Base-by-base conservation (phyloP, 169 alveolate genomes). In the Eimeria maxima region DNA sequence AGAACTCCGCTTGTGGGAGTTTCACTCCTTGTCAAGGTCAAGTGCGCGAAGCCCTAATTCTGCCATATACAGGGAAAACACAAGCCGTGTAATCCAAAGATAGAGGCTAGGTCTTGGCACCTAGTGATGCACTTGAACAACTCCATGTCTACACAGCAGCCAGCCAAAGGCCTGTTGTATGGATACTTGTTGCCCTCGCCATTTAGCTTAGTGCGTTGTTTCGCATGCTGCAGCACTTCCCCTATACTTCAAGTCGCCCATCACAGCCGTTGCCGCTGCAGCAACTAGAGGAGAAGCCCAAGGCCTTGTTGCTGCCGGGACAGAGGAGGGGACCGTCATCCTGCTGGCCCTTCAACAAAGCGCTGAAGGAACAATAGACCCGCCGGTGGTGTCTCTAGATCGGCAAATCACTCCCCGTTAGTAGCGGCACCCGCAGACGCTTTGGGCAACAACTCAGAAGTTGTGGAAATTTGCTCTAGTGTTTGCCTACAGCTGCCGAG, bases 1-100 rank as follows among this genome's bases (percentile, higher is more conserved):
- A 29, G 95, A 57, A 45, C 73, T 78, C 33, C 91, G 88, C 22
- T 73, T 76, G 29, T 92, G 95, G 95, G 80, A 45, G 27, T 76
- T 92, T 8, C 42, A n/a, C 73, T 18, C 44, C 24, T 10, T 8
- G 20, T 69, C 47, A 4, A 13, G 47, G 10, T 69, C 78, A n/a
- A 69, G 78, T 69, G 47, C 13, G 78, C 24, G 20, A 69, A 69
- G 47, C 78, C 47, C 47, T 29, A 69, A 11, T 60, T 60, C 0
- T 65, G 38, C n/a, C 74, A 65, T 60, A 7, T 53, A 3, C 69
- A 60, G 74, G 18, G 22, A 13, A 5, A 65, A 8, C 33, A 4
- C n/a, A 65, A 65, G 38, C 74, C 74, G 69, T 60, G 0, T 33
- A 33, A 33, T 1, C 38, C 38, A 33, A 33, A 33, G 38, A 33